phyloP scores from a whole-genome alignment of 169 alveolate genomes.

The Ichthyophthirius multifiliis region DNA sequence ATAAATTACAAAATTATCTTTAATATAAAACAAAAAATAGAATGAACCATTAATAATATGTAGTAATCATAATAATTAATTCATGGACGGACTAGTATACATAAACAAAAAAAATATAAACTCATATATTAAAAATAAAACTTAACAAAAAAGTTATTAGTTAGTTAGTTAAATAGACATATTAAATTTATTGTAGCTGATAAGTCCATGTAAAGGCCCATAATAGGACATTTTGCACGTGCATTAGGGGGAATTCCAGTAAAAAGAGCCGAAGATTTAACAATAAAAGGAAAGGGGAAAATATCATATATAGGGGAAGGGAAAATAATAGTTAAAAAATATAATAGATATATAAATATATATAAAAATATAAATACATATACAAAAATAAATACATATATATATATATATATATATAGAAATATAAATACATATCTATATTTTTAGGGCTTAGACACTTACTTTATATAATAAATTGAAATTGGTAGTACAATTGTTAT shows the following conservation, averaged over 20 bases:
- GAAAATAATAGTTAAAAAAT: background rate
- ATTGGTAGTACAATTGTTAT: constrained; percentile 48
- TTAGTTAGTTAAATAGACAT: constrained; percentile 24
- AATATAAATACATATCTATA: constrained; percentile 37
- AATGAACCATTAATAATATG: constrained; percentile 64
- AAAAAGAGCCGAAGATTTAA: constrained; percentile 64
- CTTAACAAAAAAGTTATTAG: background rate
- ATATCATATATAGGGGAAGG: background rate
- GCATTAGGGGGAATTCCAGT: constrained; percentile 69
- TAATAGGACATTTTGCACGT: constrained; percentile 57
- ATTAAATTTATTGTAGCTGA: constrained; percentile 65
- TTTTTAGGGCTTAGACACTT: constrained; percentile 54
- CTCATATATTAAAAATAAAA: background rate
- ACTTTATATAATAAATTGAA: constrained; percentile 44
- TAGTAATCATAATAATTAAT: constrained; percentile 68
- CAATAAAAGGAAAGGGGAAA: constrained; percentile 48
- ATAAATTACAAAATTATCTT: background rate
- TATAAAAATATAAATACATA: background rate
- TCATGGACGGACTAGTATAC: constrained; percentile 62
- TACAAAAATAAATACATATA: background rate
- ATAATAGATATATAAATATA: too few species aligned
- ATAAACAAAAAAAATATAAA: background rate
- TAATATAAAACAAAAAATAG: background rate
- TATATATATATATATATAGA: constrained; percentile 39
- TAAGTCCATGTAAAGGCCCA: constrained; percentile 35